phyloP scores from a whole-genome alignment of 2,329 filamentous ascomycete genomes.

The Myriosclerotinia curreyana region DNA sequence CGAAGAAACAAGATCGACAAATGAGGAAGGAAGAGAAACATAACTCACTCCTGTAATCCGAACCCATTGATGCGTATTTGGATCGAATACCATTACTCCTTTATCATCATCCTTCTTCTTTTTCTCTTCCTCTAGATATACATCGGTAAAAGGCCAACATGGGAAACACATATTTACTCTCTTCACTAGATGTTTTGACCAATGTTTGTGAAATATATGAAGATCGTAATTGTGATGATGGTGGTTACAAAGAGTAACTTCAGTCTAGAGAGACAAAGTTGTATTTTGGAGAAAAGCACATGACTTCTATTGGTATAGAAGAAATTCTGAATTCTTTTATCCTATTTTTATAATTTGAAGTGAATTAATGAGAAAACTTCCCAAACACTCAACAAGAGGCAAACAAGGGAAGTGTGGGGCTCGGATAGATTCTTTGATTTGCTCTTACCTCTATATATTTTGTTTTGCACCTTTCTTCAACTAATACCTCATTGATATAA shows the following conservation, averaged over 20 bases:
- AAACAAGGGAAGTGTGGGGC: not conserved
- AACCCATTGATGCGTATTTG: conserved; percentile 24
- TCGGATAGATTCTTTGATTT: not conserved
- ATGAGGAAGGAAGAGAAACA: not conserved
- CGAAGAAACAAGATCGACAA: not conserved
- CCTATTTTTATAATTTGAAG: not conserved
- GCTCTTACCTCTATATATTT: not conserved
- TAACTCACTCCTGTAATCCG: conserved; percentile 26
- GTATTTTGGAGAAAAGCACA: not conserved
- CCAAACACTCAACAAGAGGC: not conserved
- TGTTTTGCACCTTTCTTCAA: too few relatives aligned
- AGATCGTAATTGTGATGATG: not conserved
- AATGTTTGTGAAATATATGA: not conserved
- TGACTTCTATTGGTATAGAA: not conserved
- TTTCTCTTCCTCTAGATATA: conserved; percentile 32
- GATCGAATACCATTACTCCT: conserved; percentile 28
- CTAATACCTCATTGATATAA: not conserved
- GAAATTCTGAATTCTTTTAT: too few relatives aligned
- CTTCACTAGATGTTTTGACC: not conserved
- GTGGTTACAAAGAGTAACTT: not conserved
- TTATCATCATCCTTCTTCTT: conserved; percentile 23
- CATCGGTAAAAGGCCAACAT: conserved; percentile 31
- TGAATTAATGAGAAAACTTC: not conserved
- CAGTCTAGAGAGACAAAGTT: not conserved
- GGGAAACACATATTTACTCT: conserved; percentile 29